phyloP scores from a whole-genome alignment of 164 flowering plant genomes.

The Liriodendron chinense region DNA sequence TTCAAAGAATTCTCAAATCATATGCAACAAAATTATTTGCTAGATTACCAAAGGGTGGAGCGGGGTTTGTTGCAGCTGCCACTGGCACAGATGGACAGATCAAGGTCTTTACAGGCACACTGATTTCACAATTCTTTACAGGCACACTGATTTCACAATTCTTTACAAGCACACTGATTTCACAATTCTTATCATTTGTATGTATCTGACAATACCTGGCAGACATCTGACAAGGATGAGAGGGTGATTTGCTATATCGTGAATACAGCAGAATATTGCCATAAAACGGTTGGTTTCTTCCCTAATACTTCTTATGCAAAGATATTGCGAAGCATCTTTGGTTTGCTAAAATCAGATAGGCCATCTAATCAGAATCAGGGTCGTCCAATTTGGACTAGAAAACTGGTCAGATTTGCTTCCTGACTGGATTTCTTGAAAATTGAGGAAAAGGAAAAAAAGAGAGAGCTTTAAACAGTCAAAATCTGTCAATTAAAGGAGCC shows the following conservation, averaged over 20 bases:
- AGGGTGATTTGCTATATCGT: constrained; percentile 86
- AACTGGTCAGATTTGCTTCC: not conserved
- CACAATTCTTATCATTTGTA: not conserved
- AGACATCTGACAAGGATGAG: constrained; percentile 93
- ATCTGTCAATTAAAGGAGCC: too few relatives aligned
- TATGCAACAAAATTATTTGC: constrained; percentile 86
- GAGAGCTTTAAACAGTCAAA: not conserved
- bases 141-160: constrained; percentile 4
- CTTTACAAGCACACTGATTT: constrained; percentile 6
- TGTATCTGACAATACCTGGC: constrained; percentile 19
- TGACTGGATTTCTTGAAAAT: not conserved
- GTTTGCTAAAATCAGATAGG: not conserved
- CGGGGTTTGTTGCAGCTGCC: constrained; percentile 95
- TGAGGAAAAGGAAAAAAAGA: too few relatives aligned
- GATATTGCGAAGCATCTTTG: not conserved
- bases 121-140: too few relatives aligned
- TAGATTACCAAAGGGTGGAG: constrained; percentile 89
- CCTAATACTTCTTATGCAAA: not conserved
- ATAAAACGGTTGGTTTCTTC: constrained; percentile 70
- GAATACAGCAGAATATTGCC: constrained; percentile 96
- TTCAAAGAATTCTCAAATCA: constrained; percentile 83
- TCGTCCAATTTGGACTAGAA: not conserved
- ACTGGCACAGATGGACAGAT: constrained; percentile 98
- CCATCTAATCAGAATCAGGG: not conserved
- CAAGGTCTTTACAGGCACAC: constrained; percentile 50